phyloP scores from a whole-genome alignment of 352 stramenopile genomes.

The Pythium aquatile region DNA sequence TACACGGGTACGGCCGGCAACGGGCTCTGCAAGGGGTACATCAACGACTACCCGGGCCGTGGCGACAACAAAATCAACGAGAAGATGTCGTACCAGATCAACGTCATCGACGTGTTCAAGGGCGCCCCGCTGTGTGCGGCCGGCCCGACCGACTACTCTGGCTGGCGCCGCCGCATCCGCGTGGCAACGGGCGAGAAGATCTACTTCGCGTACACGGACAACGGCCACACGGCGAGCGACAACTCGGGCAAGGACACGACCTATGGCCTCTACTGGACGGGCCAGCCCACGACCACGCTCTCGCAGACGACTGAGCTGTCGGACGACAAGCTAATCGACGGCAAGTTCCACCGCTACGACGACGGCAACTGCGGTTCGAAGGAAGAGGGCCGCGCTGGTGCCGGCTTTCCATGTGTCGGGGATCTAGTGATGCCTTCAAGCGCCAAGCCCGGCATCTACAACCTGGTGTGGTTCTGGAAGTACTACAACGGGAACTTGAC shows the following conservation, averaged over 20 bases:
- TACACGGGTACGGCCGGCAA: slow-evolving; percentile 26
- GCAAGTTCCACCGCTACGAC: slow-evolving; percentile 27
- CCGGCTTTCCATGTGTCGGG: slow-evolving; percentile 34
- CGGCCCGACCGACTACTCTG: slow-evolving; percentile 18
- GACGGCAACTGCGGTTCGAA: slow-evolving; percentile 37
- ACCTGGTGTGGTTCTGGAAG: slow-evolving; percentile 44
- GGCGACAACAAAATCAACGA: slow-evolving; percentile 20
- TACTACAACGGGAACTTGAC: slow-evolving; percentile 13
- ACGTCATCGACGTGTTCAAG: slow-evolving; percentile 21
- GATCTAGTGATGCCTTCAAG: slow-evolving; percentile 30
- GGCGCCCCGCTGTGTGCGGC: slow-evolving; percentile 23
- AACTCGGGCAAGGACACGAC: slow-evolving; percentile 18
- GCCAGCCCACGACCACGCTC: slow-evolving; percentile 24
- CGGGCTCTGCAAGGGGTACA: slow-evolving; percentile 37
- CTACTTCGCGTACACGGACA: slow-evolving; percentile 30
- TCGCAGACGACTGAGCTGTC: slow-evolving; percentile 34
- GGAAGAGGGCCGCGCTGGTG: slow-evolving; percentile 25
- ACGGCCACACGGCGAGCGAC: slow-evolving; percentile 32
- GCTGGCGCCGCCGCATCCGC: slow-evolving; percentile 26
- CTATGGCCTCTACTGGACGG: slow-evolving; percentile 41
- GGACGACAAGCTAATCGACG: slow-evolving; percentile 25
- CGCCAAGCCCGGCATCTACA: slow-evolving; percentile 24
- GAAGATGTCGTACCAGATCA: slow-evolving; percentile 29
- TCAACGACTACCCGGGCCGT: slow-evolving; percentile 34
- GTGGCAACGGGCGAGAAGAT: slow-evolving; percentile 29